Base-by-base conservation (phyloP, 495 filamentous ascomycete species). In the Penicillium fimorum region DNA sequence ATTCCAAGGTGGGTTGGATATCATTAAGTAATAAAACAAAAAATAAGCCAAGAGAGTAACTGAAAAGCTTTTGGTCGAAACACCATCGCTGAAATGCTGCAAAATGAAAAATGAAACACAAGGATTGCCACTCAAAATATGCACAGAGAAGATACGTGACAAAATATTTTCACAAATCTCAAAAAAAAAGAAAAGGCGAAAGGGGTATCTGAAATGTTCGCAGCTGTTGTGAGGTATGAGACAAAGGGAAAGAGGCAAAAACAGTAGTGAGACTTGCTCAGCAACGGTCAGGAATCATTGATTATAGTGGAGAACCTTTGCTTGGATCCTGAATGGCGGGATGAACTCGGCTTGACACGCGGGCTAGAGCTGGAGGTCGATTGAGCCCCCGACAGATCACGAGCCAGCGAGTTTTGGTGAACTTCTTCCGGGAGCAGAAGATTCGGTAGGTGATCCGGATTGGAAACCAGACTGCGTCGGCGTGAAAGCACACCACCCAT, bases 401-500 rank as follows among this genome's bases (percentile, higher is more conserved):
- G 37, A 0, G 47, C 15, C 1, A 47, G 43, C 4, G 54, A 55
- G 4, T 9, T n/a, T 18, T 24, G 51, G 33, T 59, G 58, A 15
- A 56, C 57, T 35, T 69, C 61, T 8, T 64, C 58, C 0, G 65
- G 58, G 17, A 68, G 56, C 4, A 63, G 55, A 9, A 72, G 56
- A 35, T 69, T 62, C 8, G 69, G 68, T 12, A 74, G 55, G 15
- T 65, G 51, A n/a, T 76, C 65, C 3, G 65, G 63, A 29, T 64
- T 64, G 1, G 63, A 59, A 17, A 74, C 57, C 1, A 76, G 56
- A 56, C 73, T 77, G 44, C 76, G 70, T 10, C 63, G 72, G 8
- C 72, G 69, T 1, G 76, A 74, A 10, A 72, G 64, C 0, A 77
- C 74, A 7, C 71, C 76, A 0, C 73, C 74, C 0, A 45, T 12